These are phyloP conservation scores for Aegle marmelos DNA, from an alignment of 345 rosid species.

Conservation along the genomic window DNA sequence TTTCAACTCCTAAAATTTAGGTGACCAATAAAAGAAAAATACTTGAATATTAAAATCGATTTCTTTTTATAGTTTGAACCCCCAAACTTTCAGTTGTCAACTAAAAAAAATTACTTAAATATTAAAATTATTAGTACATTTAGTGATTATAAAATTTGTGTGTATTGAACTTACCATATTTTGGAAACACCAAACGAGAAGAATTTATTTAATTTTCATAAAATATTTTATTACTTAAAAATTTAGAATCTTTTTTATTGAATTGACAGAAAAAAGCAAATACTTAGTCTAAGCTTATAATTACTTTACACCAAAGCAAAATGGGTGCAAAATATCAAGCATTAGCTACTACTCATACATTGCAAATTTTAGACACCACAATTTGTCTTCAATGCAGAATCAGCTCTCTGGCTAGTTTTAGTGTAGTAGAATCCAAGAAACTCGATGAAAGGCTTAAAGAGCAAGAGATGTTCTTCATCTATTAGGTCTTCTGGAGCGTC, in stretches of 20 bases:
- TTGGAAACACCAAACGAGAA: no score
- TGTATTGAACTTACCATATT: no score
- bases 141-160: no score
- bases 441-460: constrained; percentile 52
- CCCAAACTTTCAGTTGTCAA: constrained; percentile 1
- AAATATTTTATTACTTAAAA: no score
- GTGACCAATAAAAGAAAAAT: no score
- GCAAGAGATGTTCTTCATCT: constrained; percentile 46
- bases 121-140: no score
- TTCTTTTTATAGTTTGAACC: constrained; percentile 22
- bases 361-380: constrained; percentile 22
- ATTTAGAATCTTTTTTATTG: no score
- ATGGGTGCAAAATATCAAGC: background rate
- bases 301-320: background rate
- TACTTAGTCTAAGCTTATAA: no score
- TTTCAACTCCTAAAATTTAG: constrained; percentile 22
- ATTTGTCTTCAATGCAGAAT: constrained; percentile 38
- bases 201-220: no score
- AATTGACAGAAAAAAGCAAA: no score
- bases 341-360: background rate
- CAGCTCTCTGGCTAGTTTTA: constrained; percentile 38
- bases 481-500: constrained; percentile 52
- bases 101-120: no score
- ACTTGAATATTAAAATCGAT: constrained; percentile 20
- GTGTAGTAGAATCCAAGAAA: constrained; percentile 41